Base-by-base conservation (phyloP, 768 basidiomycete genomes). In the Calocera viscosa region DNA sequence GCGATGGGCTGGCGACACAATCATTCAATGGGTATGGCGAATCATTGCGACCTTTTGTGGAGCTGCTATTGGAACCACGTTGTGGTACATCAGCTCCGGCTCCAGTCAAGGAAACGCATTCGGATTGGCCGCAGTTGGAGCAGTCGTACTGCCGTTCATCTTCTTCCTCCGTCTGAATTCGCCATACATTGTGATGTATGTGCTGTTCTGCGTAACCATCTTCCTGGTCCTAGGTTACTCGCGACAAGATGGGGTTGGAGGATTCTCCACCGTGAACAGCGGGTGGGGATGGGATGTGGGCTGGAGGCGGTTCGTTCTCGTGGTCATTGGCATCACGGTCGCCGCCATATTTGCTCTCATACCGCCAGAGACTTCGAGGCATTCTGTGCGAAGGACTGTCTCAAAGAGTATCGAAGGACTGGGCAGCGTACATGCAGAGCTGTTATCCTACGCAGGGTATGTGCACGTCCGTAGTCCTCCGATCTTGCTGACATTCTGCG, bases 11-110 rank as follows among this genome's bases (percentile, higher is more conserved):
- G 53, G 53, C 26, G 53, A 60, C 30, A 60, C 53, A 5, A 60
- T 60, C 53, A 12, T 60, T 16, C 53, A 60, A 22, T 60, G 53
- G 53, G 14, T 60, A 10, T 60, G 22, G 11, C 53, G 53, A 16
- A 22, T 60, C 30, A 32, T 60, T 10, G 53, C 53, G 30, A 28
- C 53, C 11, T 32, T 60, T 10, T 60, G 53, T 22, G 53, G 53
- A 60, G 53, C 53, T 16, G 53, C 19, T 11, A 7, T 60, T 19
- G 53, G 53, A 26, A 26, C 30, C 2, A 32, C 53, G 26, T 22
- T 60, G 24, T 60, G 53, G 53, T 60, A 60, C 53, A 60, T 60
- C 30, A 26, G 53, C 30, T 60, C 53, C 16, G 53, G 53, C 26
- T 60, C 53, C 11, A 60, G 53, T 60, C 7, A 2, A 12, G 53